Evolutionary conservation across 257 asterid species (phyloP).

Genomic region (Rubia yunnanensis): DNA sequence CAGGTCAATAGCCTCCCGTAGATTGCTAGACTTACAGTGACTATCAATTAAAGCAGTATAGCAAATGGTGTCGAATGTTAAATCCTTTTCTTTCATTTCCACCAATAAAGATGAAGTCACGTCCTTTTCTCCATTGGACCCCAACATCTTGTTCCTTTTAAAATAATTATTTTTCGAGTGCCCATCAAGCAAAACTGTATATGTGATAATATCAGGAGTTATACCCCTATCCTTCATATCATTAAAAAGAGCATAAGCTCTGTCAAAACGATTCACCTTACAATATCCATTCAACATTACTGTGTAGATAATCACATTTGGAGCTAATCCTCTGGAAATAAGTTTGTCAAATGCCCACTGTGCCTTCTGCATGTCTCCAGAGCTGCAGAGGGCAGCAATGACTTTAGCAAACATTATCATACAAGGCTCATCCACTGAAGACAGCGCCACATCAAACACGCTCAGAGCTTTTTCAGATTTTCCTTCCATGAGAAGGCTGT

Average conservation of each 20-base stretch:
- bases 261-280: conserved; percentile 36
- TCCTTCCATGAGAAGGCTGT: conserved; percentile 53
- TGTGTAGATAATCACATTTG: conserved; percentile 55
- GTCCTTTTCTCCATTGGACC: conserved; percentile 17
- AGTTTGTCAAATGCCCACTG: conserved; percentile 43
- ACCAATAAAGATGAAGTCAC: conserved; percentile 23
- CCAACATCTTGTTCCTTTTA: conserved; percentile 18
- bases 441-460: conserved; percentile 28
- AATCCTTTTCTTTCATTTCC: conserved; percentile 44
- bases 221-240: conserved; percentile 63
- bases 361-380: conserved; percentile 61
- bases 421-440: conserved; percentile 37
- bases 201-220: conserved; percentile 63
- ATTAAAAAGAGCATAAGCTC: conserved; percentile 48
- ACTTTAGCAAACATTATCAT: conserved; percentile 35
- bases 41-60: conserved; percentile 69
- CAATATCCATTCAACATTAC: conserved; percentile 74
- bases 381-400: conserved; percentile 51
- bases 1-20: conserved; percentile 50
- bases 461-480: conserved; percentile 34
- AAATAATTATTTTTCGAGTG: conserved; percentile 26
- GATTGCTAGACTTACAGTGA: conserved; percentile 53
- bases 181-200: conserved; percentile 68
- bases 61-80: conserved; percentile 49
- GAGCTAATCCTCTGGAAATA: conserved; percentile 39